Evolutionary conservation across 2,329 filamentous ascomycete species (phyloP).

Genomic region (Colletotrichum australisinense): DNA sequence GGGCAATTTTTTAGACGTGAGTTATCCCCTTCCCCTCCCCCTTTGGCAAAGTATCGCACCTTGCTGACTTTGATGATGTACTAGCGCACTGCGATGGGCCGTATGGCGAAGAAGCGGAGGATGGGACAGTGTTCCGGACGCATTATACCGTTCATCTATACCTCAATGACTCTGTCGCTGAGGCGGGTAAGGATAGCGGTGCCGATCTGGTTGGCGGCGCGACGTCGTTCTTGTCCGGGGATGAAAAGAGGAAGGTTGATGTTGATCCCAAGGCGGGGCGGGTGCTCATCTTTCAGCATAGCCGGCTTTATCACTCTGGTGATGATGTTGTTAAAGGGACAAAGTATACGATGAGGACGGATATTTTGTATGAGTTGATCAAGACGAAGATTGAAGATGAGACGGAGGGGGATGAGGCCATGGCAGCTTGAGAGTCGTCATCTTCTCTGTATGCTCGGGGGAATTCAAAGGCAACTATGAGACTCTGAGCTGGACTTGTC

Average conservation of each 20-base stretch:
- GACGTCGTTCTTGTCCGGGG: constrained; percentile 62
- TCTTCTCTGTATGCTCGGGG: not conserved
- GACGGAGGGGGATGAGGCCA: not conserved
- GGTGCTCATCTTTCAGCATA: constrained; percentile 71
- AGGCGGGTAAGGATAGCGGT: constrained; percentile 42
- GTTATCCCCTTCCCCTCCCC: constrained; percentile 39
- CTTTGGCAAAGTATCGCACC: not conserved
- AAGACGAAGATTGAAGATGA: not conserved
- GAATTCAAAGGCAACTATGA: not conserved
- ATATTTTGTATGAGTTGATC: constrained; percentile 58
- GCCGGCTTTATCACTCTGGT: constrained; percentile 62
- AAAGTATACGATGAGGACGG: constrained; percentile 69
- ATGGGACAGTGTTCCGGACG: constrained; percentile 56
- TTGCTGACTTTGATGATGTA: not conserved
- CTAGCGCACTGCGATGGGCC: constrained; percentile 74
- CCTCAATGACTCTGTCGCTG: constrained; percentile 60
- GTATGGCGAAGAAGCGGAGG: constrained; percentile 64
- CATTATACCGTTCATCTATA: constrained; percentile 69
- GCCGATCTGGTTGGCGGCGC: constrained; percentile 62
- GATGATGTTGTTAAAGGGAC: constrained; percentile 61
- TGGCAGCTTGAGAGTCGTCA: not conserved
- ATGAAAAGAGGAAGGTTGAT: constrained; percentile 57
- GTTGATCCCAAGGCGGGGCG: constrained; percentile 67
- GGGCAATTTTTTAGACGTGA: constrained; percentile 78
- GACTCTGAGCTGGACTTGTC: too few relatives aligned